Base-by-base conservation (phyloP, 2,329 filamentous ascomycete species). In the Penicillium brasilianum region DNA sequence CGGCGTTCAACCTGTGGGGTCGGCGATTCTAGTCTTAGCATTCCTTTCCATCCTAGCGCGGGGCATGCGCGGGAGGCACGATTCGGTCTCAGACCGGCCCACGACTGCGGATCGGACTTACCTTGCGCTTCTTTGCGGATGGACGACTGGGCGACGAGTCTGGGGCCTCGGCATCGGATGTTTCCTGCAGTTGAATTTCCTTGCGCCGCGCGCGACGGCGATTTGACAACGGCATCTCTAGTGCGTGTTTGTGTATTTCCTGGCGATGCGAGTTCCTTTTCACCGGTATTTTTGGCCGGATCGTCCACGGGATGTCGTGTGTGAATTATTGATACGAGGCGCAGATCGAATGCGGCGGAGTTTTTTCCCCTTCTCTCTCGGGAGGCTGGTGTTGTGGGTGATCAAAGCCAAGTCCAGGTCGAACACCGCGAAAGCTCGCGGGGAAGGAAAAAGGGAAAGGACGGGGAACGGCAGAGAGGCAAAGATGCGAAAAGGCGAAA, bases 71-170 rank as follows among this genome's bases (percentile, higher is more conserved):
- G 22, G 37, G 18, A 37, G 18, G 46, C 7, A 32, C 6, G 30
- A 59, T 61, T 62, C 52, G 48, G 59, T 56, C 55, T 58, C 57
- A 51, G 57, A 64, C 58, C 50, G 32, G 44, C 39, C 48, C 32
- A 22, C 41, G n/a, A 30, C 46, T 25, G 59, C 46, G 43, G 61
- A 50, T 49, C 25, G 39, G 58, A 70, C 70, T 66, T 61, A 82
- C 81, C 77, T 79, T 82, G 76, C 80, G 78, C 73, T 81, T 82
- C 70, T 82, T 83, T 55, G 75, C 73, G 22, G 80, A 77, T 16
- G 80, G 78, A 41, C 77, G 79, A 66, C 74, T 78, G 44, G 81
- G 79, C 37, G 81, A 83, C 36, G 81, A 83, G 63, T 81, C 80
- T 65, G 79, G 75, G 36, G 76, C 73, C 63, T 82, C 80, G 59